Percentiles rank a stretch among this genome's conserved stretches.
phyloP scores from a whole-genome alignment of 2,329 filamentous ascomycete species.

The Chaetothyriales sp. region DNA sequence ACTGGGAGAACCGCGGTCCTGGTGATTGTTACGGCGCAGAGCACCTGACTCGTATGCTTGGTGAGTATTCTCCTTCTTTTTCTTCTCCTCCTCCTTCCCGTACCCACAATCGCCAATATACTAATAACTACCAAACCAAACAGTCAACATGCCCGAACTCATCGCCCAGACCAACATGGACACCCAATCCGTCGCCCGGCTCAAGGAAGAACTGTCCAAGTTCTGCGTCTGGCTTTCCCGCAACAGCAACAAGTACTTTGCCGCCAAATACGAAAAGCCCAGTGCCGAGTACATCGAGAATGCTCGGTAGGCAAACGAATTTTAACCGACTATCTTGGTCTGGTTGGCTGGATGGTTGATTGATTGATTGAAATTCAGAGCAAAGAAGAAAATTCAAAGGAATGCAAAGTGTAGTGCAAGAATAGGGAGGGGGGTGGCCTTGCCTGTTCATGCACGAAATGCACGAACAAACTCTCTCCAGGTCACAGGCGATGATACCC shows the following conservation, averaged over 20 bases:
- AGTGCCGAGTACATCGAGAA: conserved; percentile 17
- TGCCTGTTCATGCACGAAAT: no score
- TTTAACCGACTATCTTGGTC: no score
- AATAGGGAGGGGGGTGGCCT: no score
- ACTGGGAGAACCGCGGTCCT: conserved; percentile 51
- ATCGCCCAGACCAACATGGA: conserved; percentile 98
- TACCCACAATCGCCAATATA: neutral
- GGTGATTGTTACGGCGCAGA: conserved; percentile 84
- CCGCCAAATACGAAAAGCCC: conserved; percentile 28
- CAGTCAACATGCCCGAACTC: conserved; percentile 81
- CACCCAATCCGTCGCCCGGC: conserved; percentile 68
- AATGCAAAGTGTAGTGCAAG: no score
- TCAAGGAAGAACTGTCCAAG: conserved; percentile 77
- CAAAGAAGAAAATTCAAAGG: no score
- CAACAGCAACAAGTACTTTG: conserved; percentile 61
- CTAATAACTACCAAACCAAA: neutral
- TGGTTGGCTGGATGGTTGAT: no score
- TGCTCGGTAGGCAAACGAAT: conserved; percentile 5
- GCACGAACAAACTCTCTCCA: no score
- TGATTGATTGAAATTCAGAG: no score
- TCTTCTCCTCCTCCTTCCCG: neutral
- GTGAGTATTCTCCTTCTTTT: conserved; percentile 46
- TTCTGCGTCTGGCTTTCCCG: conserved; percentile 74
- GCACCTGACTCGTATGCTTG: conserved; percentile 75
- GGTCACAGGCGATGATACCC: no score